Percentiles rank a stretch among this genome's conserved stretches.
phyloP scores from a whole-genome alignment of 495 filamentous ascomycete genomes.

The Platismatia glauca region DNA sequence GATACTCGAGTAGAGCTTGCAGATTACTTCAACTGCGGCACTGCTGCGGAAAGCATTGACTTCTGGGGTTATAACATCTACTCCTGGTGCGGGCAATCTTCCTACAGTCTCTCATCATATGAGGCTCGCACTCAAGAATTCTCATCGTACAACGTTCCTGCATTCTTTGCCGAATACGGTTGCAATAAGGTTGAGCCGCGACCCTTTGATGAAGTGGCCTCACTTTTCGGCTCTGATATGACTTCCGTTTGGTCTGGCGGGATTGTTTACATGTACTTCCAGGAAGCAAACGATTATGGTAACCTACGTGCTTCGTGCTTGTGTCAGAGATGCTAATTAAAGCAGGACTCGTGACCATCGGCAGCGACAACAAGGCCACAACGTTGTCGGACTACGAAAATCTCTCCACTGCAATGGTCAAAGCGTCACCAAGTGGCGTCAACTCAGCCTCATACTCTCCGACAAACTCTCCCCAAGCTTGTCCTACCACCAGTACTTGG shows the following conservation, averaged over 20 bases:
- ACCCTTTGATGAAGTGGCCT: slow-evolving; percentile 74
- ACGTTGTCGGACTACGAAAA: slow-evolving; percentile 65
- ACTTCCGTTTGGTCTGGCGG: slow-evolving; percentile 79
- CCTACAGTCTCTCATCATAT: slow-evolving; percentile 65
- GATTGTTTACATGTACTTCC: slow-evolving; percentile 96
- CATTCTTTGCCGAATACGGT: slow-evolving; percentile 97
- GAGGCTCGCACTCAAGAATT: slow-evolving; percentile 74
- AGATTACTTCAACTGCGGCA: slow-evolving; percentile 87
- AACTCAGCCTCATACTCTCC: slow-evolving; percentile 62
- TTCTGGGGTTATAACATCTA: slow-evolving; percentile 99
- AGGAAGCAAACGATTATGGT: slow-evolving; percentile 88
- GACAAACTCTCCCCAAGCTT: slow-evolving; percentile 63
- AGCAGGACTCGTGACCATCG: slow-evolving; percentile 57
- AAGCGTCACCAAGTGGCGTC: slow-evolving; percentile 55
- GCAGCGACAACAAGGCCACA: slow-evolving; percentile 45
- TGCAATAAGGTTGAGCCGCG: slow-evolving; percentile 75
- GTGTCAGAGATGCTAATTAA: neutral
- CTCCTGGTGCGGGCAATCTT: slow-evolving; percentile 86
- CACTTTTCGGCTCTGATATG: slow-evolving; percentile 77
- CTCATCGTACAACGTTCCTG: slow-evolving; percentile 74
- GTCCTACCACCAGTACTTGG: slow-evolving; percentile 65
- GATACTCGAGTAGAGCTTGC: slow-evolving; percentile 70
- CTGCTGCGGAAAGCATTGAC: slow-evolving; percentile 58
- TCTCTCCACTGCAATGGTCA: slow-evolving; percentile 61
- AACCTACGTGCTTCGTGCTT: slow-evolving; percentile 18